A percentile compares a stretch with the other conserved stretches of the same genome.
Evolutionary conservation across 768 basidiomycete genomes (phyloP).

Genomic region (Naematelia aurantialba): DNA sequence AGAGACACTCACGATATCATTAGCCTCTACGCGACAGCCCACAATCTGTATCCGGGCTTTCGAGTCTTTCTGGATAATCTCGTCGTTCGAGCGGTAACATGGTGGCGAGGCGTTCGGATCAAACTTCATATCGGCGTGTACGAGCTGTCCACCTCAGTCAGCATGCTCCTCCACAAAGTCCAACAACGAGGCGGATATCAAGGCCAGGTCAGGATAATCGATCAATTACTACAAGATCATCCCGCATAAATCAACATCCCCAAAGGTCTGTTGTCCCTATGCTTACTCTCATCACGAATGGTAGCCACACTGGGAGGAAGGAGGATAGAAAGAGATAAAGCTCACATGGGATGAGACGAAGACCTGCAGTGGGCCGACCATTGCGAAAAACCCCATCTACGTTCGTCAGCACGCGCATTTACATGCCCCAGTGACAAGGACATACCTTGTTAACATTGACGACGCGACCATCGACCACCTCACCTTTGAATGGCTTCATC

Average conservation of each 20-base stretch:
- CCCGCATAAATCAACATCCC: slow-evolving; percentile 51
- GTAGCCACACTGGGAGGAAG: neutral
- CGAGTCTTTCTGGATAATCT: slow-evolving; percentile 86
- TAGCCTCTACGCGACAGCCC: slow-evolving; percentile 96
- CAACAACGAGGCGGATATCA: neutral
- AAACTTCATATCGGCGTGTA: slow-evolving; percentile 88
- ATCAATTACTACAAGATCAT: slow-evolving; percentile 52
- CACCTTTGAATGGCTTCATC: slow-evolving; percentile 99
- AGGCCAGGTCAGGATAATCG: slow-evolving; percentile 42
- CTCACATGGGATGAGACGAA: slow-evolving; percentile 93
- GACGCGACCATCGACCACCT: slow-evolving; percentile 94
- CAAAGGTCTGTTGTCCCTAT: slow-evolving; percentile 52
- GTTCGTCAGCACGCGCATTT: neutral
- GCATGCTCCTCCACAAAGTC: no score
- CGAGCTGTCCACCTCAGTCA: slow-evolving; percentile 61
- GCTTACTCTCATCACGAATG: slow-evolving; percentile 49
- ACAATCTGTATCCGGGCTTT: slow-evolving; percentile 92
- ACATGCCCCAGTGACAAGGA: slow-evolving; percentile 5
- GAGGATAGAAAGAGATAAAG: slow-evolving; percentile 12
- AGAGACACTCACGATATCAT: slow-evolving; percentile 74
- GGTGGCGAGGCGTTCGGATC: slow-evolving; percentile 97
- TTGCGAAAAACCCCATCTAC: slow-evolving; percentile 98
- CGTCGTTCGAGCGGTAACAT: slow-evolving; percentile 75
- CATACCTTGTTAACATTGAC: slow-evolving; percentile 91
- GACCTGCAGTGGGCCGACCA: slow-evolving; percentile 87